A percentile compares a stretch with the other conserved stretches of the same genome.
phyloP scores from a whole-genome alignment of 2,329 filamentous ascomycete species.

The Paracamarosporium sp. region DNA sequence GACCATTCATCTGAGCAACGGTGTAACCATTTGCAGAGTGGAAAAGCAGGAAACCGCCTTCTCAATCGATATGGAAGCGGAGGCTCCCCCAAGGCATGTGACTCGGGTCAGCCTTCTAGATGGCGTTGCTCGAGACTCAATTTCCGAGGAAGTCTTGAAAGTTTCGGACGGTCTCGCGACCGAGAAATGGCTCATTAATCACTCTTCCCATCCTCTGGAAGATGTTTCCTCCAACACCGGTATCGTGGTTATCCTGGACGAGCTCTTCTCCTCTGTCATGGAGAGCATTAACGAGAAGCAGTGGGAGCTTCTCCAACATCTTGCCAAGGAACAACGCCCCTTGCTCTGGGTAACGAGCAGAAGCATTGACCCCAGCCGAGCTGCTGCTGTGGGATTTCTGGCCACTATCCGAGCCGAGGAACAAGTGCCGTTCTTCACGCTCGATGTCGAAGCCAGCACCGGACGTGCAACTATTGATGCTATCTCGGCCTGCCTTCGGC shows the following conservation, averaged over 20 bases:
- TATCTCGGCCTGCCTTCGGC: neutral
- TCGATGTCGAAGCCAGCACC: neutral
- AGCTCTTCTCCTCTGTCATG: constrained; percentile 14
- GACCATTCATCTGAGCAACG: neutral
- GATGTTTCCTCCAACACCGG: constrained; percentile 5
- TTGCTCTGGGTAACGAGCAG: constrained; percentile 14
- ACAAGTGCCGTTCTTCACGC: neutral
- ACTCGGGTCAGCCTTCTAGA: neutral
- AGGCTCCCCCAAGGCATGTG: neutral
- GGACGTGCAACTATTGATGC: neutral
- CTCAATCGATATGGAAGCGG: neutral
- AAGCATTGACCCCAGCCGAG: constrained; percentile 3
- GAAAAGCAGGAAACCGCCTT: neutral
- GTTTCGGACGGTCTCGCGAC: neutral
- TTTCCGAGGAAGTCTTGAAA: neutral
- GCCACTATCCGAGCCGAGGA: neutral
- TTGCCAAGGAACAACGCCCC: neutral
- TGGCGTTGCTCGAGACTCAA: neutral
- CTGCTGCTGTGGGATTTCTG: constrained; percentile 2
- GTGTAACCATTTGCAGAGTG: neutral
- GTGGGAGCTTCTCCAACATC: constrained; percentile 9
- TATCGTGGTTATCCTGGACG: constrained; percentile 13
- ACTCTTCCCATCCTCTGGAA: neutral
- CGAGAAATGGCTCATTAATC: constrained; percentile 2
- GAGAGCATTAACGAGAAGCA: constrained; percentile 6